Conservation (phyloP, 2,329 filamentous ascomycete genomes). For the Periconia macrospinosa region DNA sequence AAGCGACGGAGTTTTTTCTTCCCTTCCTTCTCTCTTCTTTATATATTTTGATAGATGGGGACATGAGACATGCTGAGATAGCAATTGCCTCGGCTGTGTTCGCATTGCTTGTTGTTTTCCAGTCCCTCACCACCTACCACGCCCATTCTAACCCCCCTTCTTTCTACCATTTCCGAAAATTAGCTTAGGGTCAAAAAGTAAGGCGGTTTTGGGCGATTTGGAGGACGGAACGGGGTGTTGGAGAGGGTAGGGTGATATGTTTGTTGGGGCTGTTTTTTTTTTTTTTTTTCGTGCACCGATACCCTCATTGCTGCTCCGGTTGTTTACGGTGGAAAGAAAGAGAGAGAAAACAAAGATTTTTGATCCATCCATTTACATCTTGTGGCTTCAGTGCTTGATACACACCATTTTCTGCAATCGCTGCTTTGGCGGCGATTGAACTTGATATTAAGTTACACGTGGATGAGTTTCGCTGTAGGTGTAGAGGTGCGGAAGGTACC, state of each 20-base stretch:
- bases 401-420: too few relatives aligned
- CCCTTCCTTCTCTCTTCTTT: conserved; percentile 10
- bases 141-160: neutral
- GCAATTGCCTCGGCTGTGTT: neutral
- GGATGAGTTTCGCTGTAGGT: too few relatives aligned
- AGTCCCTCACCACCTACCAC: neutral
- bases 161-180: conserved; percentile 4
- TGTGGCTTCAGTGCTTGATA: too few relatives aligned
- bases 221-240: neutral
- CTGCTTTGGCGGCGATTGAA: too few relatives aligned
- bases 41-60: neutral
- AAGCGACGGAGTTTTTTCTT: conserved; percentile 7
- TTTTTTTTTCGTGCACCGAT: conserved; percentile 24
- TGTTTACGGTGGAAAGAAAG: conserved; percentile 2
- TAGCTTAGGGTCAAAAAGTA: neutral
- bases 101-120: conserved; percentile 6
- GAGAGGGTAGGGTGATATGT: neutral
- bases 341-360: conserved; percentile 7
- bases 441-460: too few relatives aligned
- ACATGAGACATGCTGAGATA: conserved; percentile 4
- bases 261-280: too few relatives aligned
- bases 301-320: conserved; percentile 38
- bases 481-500: too few relatives aligned
- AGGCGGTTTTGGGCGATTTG: too few relatives aligned
- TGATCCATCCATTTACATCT: neutral